Conservation (phyloP, 371 early-diverging fungal genomes). For the Parasitella parasitica region DNA sequence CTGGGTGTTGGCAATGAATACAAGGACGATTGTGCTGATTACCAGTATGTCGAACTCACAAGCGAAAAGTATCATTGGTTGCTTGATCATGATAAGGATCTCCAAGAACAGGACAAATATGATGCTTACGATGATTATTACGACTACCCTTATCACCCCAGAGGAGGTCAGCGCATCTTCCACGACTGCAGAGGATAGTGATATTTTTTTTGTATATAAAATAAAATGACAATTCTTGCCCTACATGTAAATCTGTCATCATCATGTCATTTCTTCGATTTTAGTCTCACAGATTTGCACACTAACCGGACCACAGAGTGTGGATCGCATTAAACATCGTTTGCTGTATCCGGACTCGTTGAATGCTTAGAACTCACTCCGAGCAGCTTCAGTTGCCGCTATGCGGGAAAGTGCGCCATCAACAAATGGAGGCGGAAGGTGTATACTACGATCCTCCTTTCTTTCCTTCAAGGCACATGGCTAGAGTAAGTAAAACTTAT, state of each 20-base stretch:
- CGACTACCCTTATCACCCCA: conserved; percentile 32
- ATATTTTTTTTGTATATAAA: neutral
- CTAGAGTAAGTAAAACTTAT: conserved; percentile 22
- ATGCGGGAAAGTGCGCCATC: neutral
- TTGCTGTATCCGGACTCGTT: too few relatives aligned
- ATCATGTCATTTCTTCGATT: neutral
- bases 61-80: conserved; percentile 10
- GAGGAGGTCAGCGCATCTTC: conserved; percentile 8
- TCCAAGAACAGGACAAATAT: neutral
- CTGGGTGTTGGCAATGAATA: conserved; percentile 10
- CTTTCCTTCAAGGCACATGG: conserved; percentile 24
- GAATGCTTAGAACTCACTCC: too few relatives aligned
- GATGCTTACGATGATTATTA: neutral
- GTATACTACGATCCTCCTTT: conserved; percentile 20
- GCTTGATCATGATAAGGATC: conserved; percentile 1
- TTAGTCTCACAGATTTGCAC: too few relatives aligned
- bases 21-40: conserved; percentile 1
- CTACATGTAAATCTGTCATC: neutral
- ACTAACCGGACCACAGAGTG: neutral
- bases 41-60: conserved; percentile 4
- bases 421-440: conserved; percentile 11
- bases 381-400: neutral
- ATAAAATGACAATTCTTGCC: neutral
- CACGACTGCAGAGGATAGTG: neutral
- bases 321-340: too few relatives aligned